Evolutionary conservation across 2,329 filamentous ascomycete genomes (phyloP).

Genomic region (Fusarium sp.): DNA sequence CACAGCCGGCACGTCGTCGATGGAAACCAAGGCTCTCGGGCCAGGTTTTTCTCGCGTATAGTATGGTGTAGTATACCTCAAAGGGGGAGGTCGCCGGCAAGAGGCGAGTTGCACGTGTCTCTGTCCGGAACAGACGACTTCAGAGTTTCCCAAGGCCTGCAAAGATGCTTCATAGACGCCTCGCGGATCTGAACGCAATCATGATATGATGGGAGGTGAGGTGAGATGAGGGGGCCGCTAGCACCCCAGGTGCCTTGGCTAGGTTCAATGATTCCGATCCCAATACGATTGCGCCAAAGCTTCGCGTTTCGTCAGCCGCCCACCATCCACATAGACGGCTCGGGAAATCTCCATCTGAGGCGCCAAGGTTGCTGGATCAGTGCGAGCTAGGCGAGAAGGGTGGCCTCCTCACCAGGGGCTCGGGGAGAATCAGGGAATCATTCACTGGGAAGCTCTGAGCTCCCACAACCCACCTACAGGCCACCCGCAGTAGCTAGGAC

Average conservation of each 20-base stretch:
- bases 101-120: slow-evolving; percentile 23
- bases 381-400: slow-evolving; percentile 8
- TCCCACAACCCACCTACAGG: slow-evolving; percentile 1
- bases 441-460: neutral
- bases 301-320: slow-evolving; percentile 40
- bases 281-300: slow-evolving; percentile 37
- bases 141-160: slow-evolving; percentile 36
- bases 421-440: slow-evolving; percentile 12
- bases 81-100: slow-evolving; percentile 8
- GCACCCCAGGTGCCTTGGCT: slow-evolving; percentile 30
- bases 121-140: slow-evolving; percentile 31
- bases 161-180: slow-evolving; percentile 1
- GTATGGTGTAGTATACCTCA: slow-evolving; percentile 1
- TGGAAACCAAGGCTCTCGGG: slow-evolving; percentile 16
- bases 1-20: slow-evolving; percentile 29
- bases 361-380: slow-evolving; percentile 37
- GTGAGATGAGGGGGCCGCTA: slow-evolving; percentile 21
- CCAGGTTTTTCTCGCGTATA: slow-evolving; percentile 15
- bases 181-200: slow-evolving; percentile 18
- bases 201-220: slow-evolving; percentile 39
- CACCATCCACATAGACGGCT: slow-evolving; percentile 16
- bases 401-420: slow-evolving; percentile 10
- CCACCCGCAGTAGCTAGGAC: slow-evolving; percentile 1
- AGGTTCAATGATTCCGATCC: slow-evolving; percentile 41
- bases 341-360: slow-evolving; percentile 36